Conservation (phyloP, 108 stramenopile genomes). For the Schizochytrium sp. region DNA sequence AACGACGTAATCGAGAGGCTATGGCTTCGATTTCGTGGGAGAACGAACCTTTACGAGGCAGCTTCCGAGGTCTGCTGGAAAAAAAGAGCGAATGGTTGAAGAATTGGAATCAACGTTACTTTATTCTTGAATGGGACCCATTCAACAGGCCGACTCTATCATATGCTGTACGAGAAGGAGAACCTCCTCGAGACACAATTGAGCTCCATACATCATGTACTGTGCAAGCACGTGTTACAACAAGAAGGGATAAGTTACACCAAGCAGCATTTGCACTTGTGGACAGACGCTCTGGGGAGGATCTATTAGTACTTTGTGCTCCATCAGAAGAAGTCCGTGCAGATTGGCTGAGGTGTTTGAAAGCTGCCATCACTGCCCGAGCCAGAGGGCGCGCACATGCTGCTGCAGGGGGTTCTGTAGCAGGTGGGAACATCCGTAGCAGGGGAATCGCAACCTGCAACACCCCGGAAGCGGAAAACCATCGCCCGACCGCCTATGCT, state of each 20-base stretch:
- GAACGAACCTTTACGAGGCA: conserved; percentile 49
- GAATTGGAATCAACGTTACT: conserved; percentile 36
- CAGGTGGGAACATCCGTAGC: background rate
- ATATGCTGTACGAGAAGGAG: background rate
- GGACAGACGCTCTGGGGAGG: conserved; percentile 24
- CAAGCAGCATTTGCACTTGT: conserved; percentile 50
- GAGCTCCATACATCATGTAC: conserved; percentile 34
- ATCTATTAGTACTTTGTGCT: conserved; percentile 38
- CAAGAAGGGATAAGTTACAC: conserved; percentile 17
- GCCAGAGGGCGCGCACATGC: background rate
- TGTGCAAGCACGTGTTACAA: conserved; percentile 32
- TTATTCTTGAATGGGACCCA: conserved; percentile 34
- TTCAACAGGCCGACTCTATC: conserved; percentile 27
- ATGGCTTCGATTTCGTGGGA: conserved; percentile 39
- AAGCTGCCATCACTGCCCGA: conserved; percentile 52
- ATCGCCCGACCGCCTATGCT: background rate
- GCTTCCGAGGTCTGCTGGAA: conserved; percentile 5
- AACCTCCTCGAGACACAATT: background rate
- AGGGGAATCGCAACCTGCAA: background rate
- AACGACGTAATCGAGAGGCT: background rate
- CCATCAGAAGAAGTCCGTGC: background rate
- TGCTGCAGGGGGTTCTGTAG: background rate
- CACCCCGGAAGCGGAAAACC: background rate
- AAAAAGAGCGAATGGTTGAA: conserved; percentile 51
- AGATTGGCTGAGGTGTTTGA: background rate